Evolutionary conservation across 2,329 filamentous ascomycete species (phyloP).

Genomic region (Penicillium sp.): DNA sequence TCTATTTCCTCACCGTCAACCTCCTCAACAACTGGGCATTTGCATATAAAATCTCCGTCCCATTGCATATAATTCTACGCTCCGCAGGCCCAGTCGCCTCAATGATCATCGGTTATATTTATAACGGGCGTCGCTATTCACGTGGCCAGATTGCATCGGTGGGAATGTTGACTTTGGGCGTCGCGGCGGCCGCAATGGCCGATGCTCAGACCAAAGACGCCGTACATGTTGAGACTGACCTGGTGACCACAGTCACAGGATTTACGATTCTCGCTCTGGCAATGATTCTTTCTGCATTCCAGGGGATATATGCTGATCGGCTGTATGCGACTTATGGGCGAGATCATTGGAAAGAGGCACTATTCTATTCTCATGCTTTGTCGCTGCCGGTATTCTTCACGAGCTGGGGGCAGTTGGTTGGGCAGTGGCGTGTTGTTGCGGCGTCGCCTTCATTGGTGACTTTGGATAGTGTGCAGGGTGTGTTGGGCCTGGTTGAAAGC

Average conservation of each 20-base stretch:
- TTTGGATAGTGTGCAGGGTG: neutral
- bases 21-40: constrained; percentile 98
- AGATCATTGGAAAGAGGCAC: constrained; percentile 87
- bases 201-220: constrained; percentile 78
- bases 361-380: constrained; percentile 80
- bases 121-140: constrained; percentile 77
- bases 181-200: constrained; percentile 84
- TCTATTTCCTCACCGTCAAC: constrained; percentile 91
- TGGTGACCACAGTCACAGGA: constrained; percentile 56
- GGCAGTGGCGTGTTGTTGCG: constrained; percentile 39
- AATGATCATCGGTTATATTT: constrained; percentile 84
- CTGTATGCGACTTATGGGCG: constrained; percentile 81
- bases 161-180: constrained; percentile 77
- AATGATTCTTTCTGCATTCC: constrained; percentile 86
- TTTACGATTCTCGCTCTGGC: constrained; percentile 82
- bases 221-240: constrained; percentile 37
- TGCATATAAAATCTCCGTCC: constrained; percentile 93
- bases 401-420: constrained; percentile 35
- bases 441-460: constrained; percentile 36
- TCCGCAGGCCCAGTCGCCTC: constrained; percentile 96
- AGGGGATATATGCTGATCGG: constrained; percentile 92
- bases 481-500: constrained; percentile 16
- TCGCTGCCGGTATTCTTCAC: constrained; percentile 49
- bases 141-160: constrained; percentile 80
- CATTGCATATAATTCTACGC: constrained; percentile 92